Percentiles rank a stretch among this genome's conserved stretches.
Conservation (phyloP, 177 flowering plant genomes). For the Vitis hybrid region DNA sequence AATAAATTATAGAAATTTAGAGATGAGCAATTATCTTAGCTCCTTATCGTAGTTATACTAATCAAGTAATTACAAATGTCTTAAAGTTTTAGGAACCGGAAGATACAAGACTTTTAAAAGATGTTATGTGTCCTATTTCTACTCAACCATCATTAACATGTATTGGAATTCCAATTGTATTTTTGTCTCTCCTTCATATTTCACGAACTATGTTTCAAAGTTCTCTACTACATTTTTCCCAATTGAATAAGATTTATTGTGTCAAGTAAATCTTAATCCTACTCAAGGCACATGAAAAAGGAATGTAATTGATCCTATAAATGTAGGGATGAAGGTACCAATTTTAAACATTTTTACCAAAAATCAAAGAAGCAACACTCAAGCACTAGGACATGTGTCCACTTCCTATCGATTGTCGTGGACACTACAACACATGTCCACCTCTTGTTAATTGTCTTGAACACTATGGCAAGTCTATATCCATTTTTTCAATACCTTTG, state of each 20-base stretch:
- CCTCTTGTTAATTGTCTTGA: neutral
- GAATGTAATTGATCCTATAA: no score
- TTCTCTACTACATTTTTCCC: neutral
- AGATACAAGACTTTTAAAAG: no score
- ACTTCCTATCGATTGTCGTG: neutral
- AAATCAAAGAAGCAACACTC: neutral
- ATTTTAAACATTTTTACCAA: neutral
- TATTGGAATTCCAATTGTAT: no score
- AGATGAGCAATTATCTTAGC: no score
- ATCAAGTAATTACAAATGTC: no score
- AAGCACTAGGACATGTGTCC: neutral
- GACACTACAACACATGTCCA: neutral
- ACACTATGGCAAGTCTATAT: neutral
- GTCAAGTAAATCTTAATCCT: neutral
- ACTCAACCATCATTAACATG: no score
- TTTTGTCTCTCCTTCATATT: no score
- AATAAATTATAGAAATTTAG: no score
- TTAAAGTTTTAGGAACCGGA: no score
- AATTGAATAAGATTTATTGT: neutral
- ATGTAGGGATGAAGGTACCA: neutral
- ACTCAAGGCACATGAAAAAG: neutral
- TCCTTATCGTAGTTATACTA: no score
- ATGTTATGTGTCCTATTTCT: no score
- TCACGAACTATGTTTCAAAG: no score
- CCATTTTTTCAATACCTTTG: neutral